Evolutionary conservation across 2,329 filamentous ascomycete species (phyloP), one percentile per base, ranked within the genome.

Genomic region (Verticillium klebahnii): DNA sequence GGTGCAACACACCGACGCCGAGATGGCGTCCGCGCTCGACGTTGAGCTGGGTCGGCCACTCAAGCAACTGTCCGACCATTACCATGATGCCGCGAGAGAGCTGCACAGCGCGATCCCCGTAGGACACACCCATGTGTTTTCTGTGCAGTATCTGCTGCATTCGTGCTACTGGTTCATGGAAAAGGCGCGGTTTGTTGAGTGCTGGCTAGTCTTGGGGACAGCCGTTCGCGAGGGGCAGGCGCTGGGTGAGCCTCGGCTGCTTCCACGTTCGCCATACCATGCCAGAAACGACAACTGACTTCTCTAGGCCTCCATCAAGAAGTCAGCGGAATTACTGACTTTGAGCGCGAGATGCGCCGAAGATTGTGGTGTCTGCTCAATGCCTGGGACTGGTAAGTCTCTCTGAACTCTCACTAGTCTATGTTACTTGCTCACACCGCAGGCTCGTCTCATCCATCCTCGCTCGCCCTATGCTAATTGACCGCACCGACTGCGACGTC

Each of bases 101-200:
- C 65, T 77, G 34, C 66, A 71, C 59, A 69, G 69, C 58, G 66
- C 69, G 17, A 68, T 76, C 23, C 72, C 75, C 5, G 66, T 73
- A 17, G 70, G 74, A 4, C 66, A 72, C 58, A 73, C 69, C 56
- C 71, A n/a, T 75, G 52, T 75, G 5, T 63, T 69, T 60, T 74
- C 71, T 25, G 69, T 77, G 6, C 75, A 77, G 61, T 68, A 72
- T 32, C 62, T 76, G 5, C 62, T 77, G 17, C 73, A 76, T 60
- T 77, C 73, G 1, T 75, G 71, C 61, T 75, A 72, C 60, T 77
- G 74, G 74, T 74, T 72, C 61, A 75, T 74, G 59, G 71, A 72
- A 1, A 73, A 76, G 58, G 71, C 70, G 40, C 71, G 71, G 5
- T 76, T 75, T 40, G 65, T 74, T 12, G 75, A 77, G 63, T 73